phyloP scores from a whole-genome alignment of 1,284 basidiomycete genomes.

The Cutaneotrichosporon arboriforme region DNA sequence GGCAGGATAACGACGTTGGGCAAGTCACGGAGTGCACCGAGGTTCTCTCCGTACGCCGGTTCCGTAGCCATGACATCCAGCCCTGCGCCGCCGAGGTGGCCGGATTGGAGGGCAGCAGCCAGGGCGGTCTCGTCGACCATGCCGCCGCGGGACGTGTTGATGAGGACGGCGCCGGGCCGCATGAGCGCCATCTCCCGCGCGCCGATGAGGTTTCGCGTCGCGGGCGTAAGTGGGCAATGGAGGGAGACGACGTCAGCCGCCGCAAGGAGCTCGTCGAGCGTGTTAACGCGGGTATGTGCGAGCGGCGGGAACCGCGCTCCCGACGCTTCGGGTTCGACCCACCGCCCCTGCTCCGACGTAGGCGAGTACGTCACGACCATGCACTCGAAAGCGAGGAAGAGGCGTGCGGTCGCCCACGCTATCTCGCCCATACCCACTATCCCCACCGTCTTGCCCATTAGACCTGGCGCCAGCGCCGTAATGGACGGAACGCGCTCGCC shows the following conservation, averaged over 20 bases:
- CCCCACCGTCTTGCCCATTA: constrained; percentile 48
- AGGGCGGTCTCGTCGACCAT: constrained; percentile 52
- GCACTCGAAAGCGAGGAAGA: constrained; percentile 43
- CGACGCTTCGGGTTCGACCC: constrained; percentile 23
- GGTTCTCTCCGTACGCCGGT: constrained; percentile 33
- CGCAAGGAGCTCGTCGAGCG: constrained; percentile 46
- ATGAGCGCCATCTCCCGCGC: constrained; percentile 43
- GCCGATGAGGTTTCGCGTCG: constrained; percentile 47
- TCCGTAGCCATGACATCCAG: constrained; percentile 52
- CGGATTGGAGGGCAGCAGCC: constrained; percentile 43
- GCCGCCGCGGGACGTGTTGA: constrained; percentile 52
- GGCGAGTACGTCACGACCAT: constrained; percentile 46
- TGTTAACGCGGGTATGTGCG: constrained; percentile 49
- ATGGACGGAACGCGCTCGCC: constrained; percentile 59
- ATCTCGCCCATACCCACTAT: constrained; percentile 50
- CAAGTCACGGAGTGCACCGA: constrained; percentile 32
- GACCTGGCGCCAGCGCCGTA: constrained; percentile 41
- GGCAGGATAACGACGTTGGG: constrained; percentile 36
- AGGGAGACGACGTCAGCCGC: constrained; percentile 50
- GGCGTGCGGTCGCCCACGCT: constrained; percentile 37
- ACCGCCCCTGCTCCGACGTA: constrained; percentile 36
- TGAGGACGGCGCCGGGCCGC: constrained; percentile 44
- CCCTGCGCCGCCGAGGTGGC: constrained; percentile 51
- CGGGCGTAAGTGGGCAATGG: constrained; percentile 50
- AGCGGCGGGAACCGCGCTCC: constrained; percentile 32